Evolutionary conservation across 2,329 filamentous ascomycete genomes (phyloP).

Genomic region (Fusarium pseudoanthophilum): DNA sequence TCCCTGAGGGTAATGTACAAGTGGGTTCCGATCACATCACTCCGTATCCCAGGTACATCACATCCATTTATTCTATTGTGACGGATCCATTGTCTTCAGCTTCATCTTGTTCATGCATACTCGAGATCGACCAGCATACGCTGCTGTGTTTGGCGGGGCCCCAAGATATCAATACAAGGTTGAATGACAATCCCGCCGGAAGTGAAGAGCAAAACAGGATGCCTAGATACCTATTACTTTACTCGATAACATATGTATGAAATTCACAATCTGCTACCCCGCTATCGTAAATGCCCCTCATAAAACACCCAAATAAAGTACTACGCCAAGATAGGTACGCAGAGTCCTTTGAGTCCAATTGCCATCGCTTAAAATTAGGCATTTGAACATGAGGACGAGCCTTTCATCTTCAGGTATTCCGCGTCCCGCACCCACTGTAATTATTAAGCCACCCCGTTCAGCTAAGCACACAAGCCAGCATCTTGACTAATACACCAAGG

Average conservation of each 20-base stretch:
- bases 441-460: constrained; percentile 46
- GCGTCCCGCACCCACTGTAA: constrained; percentile 36
- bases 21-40: not conserved
- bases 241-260: not conserved
- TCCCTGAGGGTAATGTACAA: not conserved
- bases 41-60: not conserved
- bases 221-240: not conserved
- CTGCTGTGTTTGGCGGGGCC: not conserved
- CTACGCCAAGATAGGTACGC: not conserved
- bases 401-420: not conserved
- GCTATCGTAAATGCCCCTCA: not conserved
- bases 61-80: not conserved
- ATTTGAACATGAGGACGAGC: not conserved
- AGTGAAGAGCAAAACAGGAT: not conserved
- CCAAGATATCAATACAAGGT: not conserved
- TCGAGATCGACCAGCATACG: not conserved
- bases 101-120: not conserved
- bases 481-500: constrained; percentile 5
- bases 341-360: not conserved
- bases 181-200: not conserved
- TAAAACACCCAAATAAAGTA: not conserved
- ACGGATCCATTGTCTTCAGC: not conserved
- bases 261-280: constrained; percentile 4
- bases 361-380: not conserved
- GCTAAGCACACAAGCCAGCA: constrained; percentile 19